Conservation (phyloP, 2,329 filamentous ascomycete genomes). For the Chrysoporthe cubensis region DNA sequence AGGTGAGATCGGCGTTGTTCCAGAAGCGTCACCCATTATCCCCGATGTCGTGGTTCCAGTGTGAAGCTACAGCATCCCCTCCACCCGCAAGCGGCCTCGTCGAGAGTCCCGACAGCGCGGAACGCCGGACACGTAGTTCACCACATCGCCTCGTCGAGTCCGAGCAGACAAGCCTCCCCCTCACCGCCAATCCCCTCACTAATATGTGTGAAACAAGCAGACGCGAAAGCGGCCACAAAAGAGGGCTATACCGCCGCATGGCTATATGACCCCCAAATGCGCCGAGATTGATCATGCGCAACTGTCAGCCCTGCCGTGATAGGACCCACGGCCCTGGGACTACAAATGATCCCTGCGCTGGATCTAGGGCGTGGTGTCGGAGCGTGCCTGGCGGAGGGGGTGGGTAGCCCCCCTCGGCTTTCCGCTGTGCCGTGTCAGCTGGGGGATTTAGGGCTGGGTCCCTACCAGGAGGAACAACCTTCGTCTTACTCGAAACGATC, state of each 20-base stretch:
- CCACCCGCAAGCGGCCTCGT: conserved; percentile 3
- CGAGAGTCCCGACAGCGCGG: background rate
- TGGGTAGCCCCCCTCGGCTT: background rate
- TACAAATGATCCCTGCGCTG: background rate
- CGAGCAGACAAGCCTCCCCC: background rate
- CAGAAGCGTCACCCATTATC: background rate
- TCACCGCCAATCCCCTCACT: conserved; percentile 22
- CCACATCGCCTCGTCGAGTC: conserved; percentile 6
- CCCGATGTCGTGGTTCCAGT: background rate
- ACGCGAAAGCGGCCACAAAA: background rate
- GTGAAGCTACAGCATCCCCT: background rate
- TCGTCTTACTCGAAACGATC: background rate
- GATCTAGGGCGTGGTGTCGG: background rate
- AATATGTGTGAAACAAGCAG: conserved; percentile 3
- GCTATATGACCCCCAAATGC: background rate
- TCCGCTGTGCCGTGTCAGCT: background rate
- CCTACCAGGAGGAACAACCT: background rate
- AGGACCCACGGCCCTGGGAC: background rate
- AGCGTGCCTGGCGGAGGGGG: background rate
- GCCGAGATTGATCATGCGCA: conserved; percentile 5
- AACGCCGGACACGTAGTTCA: background rate
- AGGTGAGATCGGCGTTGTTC: background rate
- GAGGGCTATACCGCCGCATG: background rate
- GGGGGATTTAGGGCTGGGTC: too few relatives aligned
- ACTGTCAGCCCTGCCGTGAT: conserved; percentile 5